These are phyloP conservation scores for Metschnikowia gelsemii DNA, from an alignment of 805 yeast genomes.

Conservation along the genomic window DNA sequence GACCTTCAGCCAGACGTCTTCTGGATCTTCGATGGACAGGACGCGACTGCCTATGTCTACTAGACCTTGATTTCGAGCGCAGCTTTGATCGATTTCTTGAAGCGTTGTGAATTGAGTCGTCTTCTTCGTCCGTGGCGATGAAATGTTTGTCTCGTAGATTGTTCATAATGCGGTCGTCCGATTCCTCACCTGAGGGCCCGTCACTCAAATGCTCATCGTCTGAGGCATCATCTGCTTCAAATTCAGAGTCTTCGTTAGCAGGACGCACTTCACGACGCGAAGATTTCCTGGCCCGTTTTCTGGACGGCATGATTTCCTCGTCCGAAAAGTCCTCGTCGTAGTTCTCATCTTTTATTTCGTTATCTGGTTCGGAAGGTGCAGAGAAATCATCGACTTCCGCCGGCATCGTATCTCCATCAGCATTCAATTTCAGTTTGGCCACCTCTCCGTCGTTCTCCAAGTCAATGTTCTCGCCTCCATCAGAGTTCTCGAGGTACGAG, in stretches of 20 bases:
- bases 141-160: constrained; percentile 34
- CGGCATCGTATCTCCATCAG: background rate
- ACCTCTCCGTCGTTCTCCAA: constrained; percentile 14
- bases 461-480: constrained; percentile 9
- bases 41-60: constrained; percentile 24
- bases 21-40: constrained; percentile 23
- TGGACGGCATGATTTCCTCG: constrained; percentile 14
- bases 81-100: constrained; percentile 23
- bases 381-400: constrained; percentile 1
- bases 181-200: constrained; percentile 20
- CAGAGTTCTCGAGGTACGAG: constrained; percentile 17
- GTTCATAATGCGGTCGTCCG: constrained; percentile 24
- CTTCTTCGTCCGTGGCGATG: constrained; percentile 41
- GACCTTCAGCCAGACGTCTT: constrained; percentile 8
- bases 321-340: constrained; percentile 16
- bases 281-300: constrained; percentile 14
- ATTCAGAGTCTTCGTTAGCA: constrained; percentile 23
- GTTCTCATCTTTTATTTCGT: constrained; percentile 11
- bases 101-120: constrained; percentile 22
- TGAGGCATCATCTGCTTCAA: constrained; percentile 16
- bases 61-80: constrained; percentile 25
- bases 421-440: constrained; percentile 2
- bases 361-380: constrained; percentile 8
- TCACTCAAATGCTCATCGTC: constrained; percentile 16
- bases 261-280: constrained; percentile 6